Evolutionary conservation across 805 yeast genomes (phyloP), one percentile per base, ranked within the genome.

Genomic region (Isabelozyma rhagii): DNA sequence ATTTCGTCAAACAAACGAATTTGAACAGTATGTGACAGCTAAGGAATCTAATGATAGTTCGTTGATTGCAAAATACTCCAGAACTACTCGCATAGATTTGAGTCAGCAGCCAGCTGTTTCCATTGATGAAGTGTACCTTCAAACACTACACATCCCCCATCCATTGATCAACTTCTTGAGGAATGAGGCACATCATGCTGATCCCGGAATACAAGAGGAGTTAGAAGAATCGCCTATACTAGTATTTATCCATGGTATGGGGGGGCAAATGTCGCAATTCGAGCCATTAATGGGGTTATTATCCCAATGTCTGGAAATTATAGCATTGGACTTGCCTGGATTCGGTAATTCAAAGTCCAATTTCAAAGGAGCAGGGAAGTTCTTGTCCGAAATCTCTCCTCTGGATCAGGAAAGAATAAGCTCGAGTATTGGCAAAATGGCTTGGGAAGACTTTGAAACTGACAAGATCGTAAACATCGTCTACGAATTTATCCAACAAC

Each of bases 211-310:
- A 46, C 57, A 62, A 46, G 54, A 58, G 9, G 75, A 76, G 49
- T 66, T 82, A 39, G 64, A 74, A 21, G 71, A 71, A 11, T 61
- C 82, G 40, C 96, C 96, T 0, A 69, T 84, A 2, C 65, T 87
- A 5, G 67, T 89, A 2, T 80, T 90, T 49, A 61, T 92, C 15
- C 97, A 91, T 69, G 98, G 98, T 0, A 66, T 93, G 17, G 98
- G 97, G 1, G 98, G 98, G 2, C 93, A 85, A 57, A 72, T 88
- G 62, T 81, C 89, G 18, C 97, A 91, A 63, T 92, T 92, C 63
- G 94, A 88, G 59, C 83, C 85, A 1, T 68, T 89, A 39, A 67
- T 89, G 62, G 84, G 82, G 27, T 72, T 81, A 46, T 80, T 88
- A 55, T 70, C 85, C 34, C 83, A 80, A 55, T 79, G 83, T 53